phyloP scores from a whole-genome alignment of 1,284 basidiomycete species.

The Singerocomus rubriflavus region DNA sequence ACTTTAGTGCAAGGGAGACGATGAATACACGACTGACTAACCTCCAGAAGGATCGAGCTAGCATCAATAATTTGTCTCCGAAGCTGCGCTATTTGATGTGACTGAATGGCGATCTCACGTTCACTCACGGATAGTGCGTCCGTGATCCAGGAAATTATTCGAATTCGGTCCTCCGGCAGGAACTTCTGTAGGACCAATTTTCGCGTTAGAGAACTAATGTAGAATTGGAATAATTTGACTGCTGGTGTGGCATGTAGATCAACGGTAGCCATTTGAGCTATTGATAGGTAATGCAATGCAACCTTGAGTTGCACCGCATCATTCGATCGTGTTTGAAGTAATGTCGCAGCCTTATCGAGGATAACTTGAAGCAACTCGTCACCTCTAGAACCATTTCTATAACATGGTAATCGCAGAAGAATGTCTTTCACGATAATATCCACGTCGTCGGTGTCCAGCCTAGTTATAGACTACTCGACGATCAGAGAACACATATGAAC shows the following conservation, averaged over 20 bases:
- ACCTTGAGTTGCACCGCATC: slow-evolving; percentile 34
- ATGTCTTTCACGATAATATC: slow-evolving; percentile 53
- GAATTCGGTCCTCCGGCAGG: slow-evolving; percentile 39
- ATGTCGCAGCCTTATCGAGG: slow-evolving; percentile 39
- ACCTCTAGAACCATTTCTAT: slow-evolving; percentile 37
- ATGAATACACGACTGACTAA: slow-evolving; percentile 22
- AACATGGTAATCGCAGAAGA: slow-evolving; percentile 48
- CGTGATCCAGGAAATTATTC: slow-evolving; percentile 43
- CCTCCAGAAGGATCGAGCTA: slow-evolving; percentile 49
- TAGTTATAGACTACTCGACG: slow-evolving; percentile 47
- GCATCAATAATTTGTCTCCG: slow-evolving; percentile 46
- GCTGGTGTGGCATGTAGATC: slow-evolving; percentile 43
- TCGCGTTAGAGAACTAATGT: slow-evolving; percentile 43
- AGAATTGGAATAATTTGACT: slow-evolving; percentile 50
- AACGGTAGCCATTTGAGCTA: slow-evolving; percentile 45
- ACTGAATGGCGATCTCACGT: slow-evolving; percentile 16
- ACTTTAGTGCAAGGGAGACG: slow-evolving; percentile 3
- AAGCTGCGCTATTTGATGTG: slow-evolving; percentile 29
- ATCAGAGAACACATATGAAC: slow-evolving; percentile 4
- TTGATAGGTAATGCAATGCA: slow-evolving; percentile 45
- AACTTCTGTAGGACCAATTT: slow-evolving; percentile 49
- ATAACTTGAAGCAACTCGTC: slow-evolving; percentile 45
- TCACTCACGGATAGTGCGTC: slow-evolving; percentile 37
- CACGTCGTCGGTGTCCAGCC: slow-evolving; percentile 40
- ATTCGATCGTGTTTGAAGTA: slow-evolving; percentile 39